Base-by-base conservation (phyloP, 2,329 filamentous ascomycete genomes). In the Fonsecaea pugnacius region DNA sequence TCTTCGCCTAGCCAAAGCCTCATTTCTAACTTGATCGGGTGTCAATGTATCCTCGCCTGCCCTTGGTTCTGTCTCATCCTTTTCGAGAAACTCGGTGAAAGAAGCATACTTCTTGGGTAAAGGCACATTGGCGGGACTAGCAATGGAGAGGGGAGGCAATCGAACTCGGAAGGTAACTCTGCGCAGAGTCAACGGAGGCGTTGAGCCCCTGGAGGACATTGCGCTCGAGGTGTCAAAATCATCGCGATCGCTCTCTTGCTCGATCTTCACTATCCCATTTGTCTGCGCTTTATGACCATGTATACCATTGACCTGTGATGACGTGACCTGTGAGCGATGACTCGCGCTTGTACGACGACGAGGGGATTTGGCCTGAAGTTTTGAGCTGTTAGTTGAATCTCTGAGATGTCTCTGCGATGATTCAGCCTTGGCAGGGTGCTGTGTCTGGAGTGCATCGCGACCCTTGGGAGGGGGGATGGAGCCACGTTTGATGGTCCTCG, bases 1-100 rank as follows among this genome's bases (percentile, higher is more conserved):
- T 35, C 86, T 85, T 62, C 87, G 70, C 18, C 95, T 85, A n/a
- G 87, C 78, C 16, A 78, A 78, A 1, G 91, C 92, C 76, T 97
- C 92, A 59, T 84, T 83, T 51, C 79, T 74, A 1, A 89, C 88
- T 72, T 85, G 82, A 59, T 89, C 86, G 10, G 87, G 80, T 1
- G 87, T 89, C 48, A 76, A 60, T 14, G 76, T 67, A 33, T 79
- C 76, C 51, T 80, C 78, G 12, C 79, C 80, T 35, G 79, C 76
- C 36, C 80, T 73, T 33, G 78, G 77, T 27, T 72, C 71, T 58
- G 67, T 64, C 67, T 82, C 81, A 65, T 85, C 82, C 50, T 79
- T 76, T 62, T 83, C 78, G n/a, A 86, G 69, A 91, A 91, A 85
- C 84, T 90, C 79, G 84, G 86, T 75, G 70, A 87, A 84, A 0